Evolutionary conservation across 2,329 filamentous ascomycete genomes (phyloP).

Genomic region (Fusarium sp.): DNA sequence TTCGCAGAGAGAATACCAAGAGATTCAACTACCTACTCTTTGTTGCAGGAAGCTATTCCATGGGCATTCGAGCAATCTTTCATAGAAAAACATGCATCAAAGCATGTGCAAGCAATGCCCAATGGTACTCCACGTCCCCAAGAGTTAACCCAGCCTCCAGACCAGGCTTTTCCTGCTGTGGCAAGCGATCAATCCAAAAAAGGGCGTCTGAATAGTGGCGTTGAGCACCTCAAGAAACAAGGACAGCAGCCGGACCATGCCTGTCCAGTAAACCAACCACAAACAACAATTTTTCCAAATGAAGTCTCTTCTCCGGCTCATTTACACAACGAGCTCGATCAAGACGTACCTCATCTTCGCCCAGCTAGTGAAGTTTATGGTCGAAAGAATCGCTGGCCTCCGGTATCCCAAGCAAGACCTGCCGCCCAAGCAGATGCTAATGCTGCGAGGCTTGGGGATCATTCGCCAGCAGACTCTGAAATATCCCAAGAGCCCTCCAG

Average conservation of each 20-base stretch:
- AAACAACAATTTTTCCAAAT: not conserved
- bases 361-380: constrained; percentile 51
- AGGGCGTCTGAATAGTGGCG: not conserved
- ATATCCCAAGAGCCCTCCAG: not conserved
- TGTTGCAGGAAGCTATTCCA: constrained; percentile 58
- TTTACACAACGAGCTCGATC: constrained; percentile 7
- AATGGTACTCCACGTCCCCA: not conserved
- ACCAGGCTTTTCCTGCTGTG: not conserved
- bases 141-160: not conserved
- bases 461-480: constrained; percentile 8
- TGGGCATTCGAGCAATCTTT: constrained; percentile 48
- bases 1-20: constrained; percentile 49
- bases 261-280: not conserved
- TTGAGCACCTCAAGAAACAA: not conserved
- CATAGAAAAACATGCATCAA: constrained; percentile 10
- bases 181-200: not conserved
- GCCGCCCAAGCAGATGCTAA: not conserved
- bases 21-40: constrained; percentile 51
- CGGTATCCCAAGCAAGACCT: constrained; percentile 5
- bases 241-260: constrained; percentile 1
- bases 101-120: not conserved
- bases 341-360: constrained; percentile 42
- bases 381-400: constrained; percentile 37
- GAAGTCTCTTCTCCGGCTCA: not conserved
- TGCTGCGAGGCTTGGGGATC: constrained; percentile 4